These are phyloP conservation scores for Nitzschia sp. DNA, from an alignment of 108 stramenopile genomes.

Conservation along the genomic window DNA sequence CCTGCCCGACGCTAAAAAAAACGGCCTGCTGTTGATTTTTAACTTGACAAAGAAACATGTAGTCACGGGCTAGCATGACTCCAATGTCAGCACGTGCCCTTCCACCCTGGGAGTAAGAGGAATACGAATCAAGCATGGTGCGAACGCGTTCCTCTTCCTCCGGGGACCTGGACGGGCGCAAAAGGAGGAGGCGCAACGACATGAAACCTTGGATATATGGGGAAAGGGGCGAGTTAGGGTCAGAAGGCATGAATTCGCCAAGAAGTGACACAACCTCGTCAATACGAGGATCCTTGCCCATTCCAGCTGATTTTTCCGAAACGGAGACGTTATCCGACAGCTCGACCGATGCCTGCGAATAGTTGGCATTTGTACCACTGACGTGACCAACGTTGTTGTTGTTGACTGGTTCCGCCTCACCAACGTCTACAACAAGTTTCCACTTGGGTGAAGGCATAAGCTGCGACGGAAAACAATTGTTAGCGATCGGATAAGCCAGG, in stretches of 20 bases:
- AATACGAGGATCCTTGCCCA: constrained; percentile 45
- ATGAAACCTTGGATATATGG: constrained; percentile 81
- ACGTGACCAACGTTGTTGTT: constrained; percentile 2
- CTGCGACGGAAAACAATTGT: constrained; percentile 22
- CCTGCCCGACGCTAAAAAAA: constrained; percentile 52
- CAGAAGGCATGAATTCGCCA: constrained; percentile 87
- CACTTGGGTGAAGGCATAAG: constrained; percentile 83
- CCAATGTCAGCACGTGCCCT: constrained; percentile 74
- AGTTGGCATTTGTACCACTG: not conserved
- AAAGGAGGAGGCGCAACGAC: constrained; percentile 73
- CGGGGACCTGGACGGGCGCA: constrained; percentile 49
- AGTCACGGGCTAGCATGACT: constrained; percentile 84
- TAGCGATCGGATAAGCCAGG: not conserved
- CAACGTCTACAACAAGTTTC: constrained; percentile 88
- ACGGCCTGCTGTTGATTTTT: constrained; percentile 32
- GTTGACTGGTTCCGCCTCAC: constrained; percentile 33
- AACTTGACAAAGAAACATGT: constrained; percentile 75
- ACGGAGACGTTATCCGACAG: constrained; percentile 20
- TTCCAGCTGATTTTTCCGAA: constrained; percentile 6
- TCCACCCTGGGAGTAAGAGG: constrained; percentile 73
- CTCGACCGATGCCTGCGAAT: constrained; percentile 5
- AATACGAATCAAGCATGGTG: constrained; percentile 80
- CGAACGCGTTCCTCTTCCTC: constrained; percentile 74
- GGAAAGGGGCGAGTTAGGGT: constrained; percentile 65
- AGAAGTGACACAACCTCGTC: constrained; percentile 77